Evolutionary conservation across 768 basidiomycete species (phyloP), one percentile per base, ranked within the genome.

Genomic region (Postia placenta): DNA sequence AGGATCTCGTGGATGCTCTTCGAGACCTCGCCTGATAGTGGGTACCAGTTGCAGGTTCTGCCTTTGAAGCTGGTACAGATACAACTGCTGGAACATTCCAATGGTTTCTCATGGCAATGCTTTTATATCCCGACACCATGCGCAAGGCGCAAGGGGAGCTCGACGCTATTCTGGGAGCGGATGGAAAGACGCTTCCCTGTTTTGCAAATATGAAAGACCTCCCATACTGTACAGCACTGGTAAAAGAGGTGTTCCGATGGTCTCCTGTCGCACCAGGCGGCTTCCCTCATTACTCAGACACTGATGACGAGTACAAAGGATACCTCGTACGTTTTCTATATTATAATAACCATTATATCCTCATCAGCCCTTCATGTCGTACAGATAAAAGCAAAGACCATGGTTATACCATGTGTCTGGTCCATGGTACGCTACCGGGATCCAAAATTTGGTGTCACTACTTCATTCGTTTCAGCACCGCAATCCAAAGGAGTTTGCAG

Each of bases 31-130:
- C 14, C 24, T 15, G 27, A 6, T 11, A 43, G 15, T 11, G 2
- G 5, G 38, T 19, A 9, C 22, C 45, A 56, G 57, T 56, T 17
- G 54, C 54, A 24, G 57, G 58, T 17, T 40, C 58, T 15, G 58
- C 58, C 5, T 58, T 60, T 42, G 58, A 60, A 40, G 60, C 60
- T 2, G 60, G 60, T 11, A 57, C 59, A 11, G 60, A 55, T 39
- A 61, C 53, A n/a, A 33, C 30, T 33, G 30, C 30, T 33, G 30
- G 9, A 7, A 33, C 30, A 7, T 15, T 33, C 30, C 7, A 33
- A 15, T 7, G 9, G 7, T 33, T 33, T 15, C 30, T 33, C 9
- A 7, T 33, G 9, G 30, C 30, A 7, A 33, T 33, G 30, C 30
- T 33, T 33, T 15, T 33, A 7, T 33, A 7, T 15, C 30, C 30